Percentiles rank a stretch among this genome's conserved stretches.
Evolutionary conservation across 192 early-diverging fungal genomes (phyloP).

Genomic region (Phlyctochytrium bullatum): DNA sequence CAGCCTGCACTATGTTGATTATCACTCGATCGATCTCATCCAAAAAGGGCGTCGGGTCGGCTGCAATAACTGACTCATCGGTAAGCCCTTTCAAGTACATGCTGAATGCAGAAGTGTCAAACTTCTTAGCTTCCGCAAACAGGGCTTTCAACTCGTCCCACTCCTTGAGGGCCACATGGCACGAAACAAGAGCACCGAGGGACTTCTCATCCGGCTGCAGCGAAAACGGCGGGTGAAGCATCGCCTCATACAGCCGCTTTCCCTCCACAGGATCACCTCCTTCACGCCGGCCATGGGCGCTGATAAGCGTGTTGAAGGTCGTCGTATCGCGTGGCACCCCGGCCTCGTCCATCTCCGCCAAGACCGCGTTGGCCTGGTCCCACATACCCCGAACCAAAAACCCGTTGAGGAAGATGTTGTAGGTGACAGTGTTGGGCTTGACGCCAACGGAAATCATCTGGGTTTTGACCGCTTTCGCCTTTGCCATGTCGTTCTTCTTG

Average conservation of each 20-base stretch:
- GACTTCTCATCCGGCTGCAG: conserved; percentile 1
- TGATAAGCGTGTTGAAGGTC: conserved; percentile 23
- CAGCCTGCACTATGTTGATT: too few species aligned
- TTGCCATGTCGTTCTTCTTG: background rate
- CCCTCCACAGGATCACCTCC: conserved; percentile 20
- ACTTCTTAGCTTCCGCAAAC: background rate
- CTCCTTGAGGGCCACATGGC: background rate
- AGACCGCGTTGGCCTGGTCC: conserved; percentile 8
- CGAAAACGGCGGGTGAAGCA: conserved; percentile 18
- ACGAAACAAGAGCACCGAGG: conserved; percentile 8
- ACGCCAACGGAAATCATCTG: background rate
- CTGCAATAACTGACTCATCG: background rate
- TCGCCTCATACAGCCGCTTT: conserved; percentile 11
- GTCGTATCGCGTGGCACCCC: conserved; percentile 8
- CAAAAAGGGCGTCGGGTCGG: background rate
- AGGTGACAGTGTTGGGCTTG: conserved; percentile 16
- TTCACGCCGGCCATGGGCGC: conserved; percentile 18
- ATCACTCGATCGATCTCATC: background rate
- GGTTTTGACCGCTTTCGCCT: background rate
- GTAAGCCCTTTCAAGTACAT: background rate
- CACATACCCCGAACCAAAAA: conserved; percentile 9
- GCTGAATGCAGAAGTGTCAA: too few species aligned
- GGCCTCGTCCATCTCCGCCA: conserved; percentile 4
- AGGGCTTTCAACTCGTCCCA: conserved; percentile 13
- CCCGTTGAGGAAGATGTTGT: conserved; percentile 16